Base-by-base conservation (phyloP, 2,329 filamentous ascomycete species). In the Stemphylium lycopersici region DNA sequence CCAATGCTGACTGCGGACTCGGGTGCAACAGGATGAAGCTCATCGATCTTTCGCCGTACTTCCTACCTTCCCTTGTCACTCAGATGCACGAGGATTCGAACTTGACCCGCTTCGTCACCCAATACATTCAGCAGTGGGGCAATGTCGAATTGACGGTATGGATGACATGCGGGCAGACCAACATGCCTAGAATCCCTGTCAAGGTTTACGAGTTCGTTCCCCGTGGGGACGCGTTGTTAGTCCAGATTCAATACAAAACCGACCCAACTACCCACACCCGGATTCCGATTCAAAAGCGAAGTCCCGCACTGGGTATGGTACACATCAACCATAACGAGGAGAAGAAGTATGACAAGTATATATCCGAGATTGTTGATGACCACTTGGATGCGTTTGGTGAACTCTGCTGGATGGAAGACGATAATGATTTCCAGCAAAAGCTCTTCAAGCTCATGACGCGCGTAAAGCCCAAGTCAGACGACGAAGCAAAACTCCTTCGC, bases 181-280 rank as follows among this genome's bases (percentile, higher is more conserved):
- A 68, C 16, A 74, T 77, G 54, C 77, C 77, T n/a, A 69, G 75
- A 4, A 72, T 81, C 8, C 61, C 68, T 1, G 79, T 79, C 66
- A 76, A 77, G 48, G 68, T 81, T 15, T 78, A 80, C 57, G 79
- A 81, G 49, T 82, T 81, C 45, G 46, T 69, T 7, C 79, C 80
- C 0, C 71, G 68, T 32, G 77, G 72, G 6, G 56, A 70, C 3
- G 75, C 78, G 36, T 61, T 80, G 11, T 52, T 78, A 6, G 65
- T 66, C 6, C 78, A 80, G 48, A 67, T 76, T 32, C 78, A 81
- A 55, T 80, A 77, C 58, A 62, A 69, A 6, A 76, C 75, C n/a
- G 69, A 80, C 42, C 62, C 63, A 1, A 49, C 37, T 5, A 79
- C 75, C 10, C 66, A 70, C 48, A 50, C 69, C 50, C 58, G 70